These are phyloP conservation scores for Sporothrix brasiliensis DNA, from an alignment of 2,329 filamentous ascomycete genomes.

Conservation along the genomic window DNA sequence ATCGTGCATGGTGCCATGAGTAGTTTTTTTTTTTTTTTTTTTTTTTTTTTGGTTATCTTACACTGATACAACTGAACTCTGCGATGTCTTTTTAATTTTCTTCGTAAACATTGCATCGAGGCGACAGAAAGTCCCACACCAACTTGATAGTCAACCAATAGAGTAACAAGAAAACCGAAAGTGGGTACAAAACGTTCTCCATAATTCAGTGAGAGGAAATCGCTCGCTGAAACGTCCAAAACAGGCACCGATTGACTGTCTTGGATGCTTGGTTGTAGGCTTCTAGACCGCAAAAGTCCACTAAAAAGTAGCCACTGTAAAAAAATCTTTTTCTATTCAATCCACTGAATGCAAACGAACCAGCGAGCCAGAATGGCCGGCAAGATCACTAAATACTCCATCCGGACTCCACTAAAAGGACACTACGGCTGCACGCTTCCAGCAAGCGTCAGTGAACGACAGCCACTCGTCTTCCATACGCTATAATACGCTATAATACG, in stretches of 20 bases:
- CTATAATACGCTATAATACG: constrained; percentile 14
- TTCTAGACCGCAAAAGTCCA: constrained; percentile 7
- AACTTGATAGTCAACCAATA: not conserved
- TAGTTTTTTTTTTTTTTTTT: too few species aligned
- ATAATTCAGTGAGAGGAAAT: not conserved
- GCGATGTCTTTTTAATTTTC: too few species aligned
- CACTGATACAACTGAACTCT: too few species aligned
- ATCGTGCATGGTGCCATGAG: not conserved
- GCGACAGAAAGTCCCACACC: not conserved
- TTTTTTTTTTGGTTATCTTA: too few species aligned
- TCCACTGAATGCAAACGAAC: not conserved
- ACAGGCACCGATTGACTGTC: constrained; percentile 13
- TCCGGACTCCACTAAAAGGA: not conserved
- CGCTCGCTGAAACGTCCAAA: constrained; percentile 20
- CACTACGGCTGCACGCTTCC: not conserved
- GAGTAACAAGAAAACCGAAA: constrained; percentile 15
- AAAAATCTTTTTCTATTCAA: not conserved
- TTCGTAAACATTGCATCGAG: too few species aligned
- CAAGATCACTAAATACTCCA: not conserved
- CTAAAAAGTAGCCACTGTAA: constrained; percentile 19
- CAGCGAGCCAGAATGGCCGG: not conserved
- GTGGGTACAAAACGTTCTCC: not conserved
- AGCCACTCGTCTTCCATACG: constrained; percentile 6
- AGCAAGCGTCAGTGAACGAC: not conserved
- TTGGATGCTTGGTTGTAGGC: not conserved